Percentiles rank a stretch among this genome's conserved stretches.
Conservation (phyloP, 768 basidiomycete species). For the Lactarius trivialis region DNA sequence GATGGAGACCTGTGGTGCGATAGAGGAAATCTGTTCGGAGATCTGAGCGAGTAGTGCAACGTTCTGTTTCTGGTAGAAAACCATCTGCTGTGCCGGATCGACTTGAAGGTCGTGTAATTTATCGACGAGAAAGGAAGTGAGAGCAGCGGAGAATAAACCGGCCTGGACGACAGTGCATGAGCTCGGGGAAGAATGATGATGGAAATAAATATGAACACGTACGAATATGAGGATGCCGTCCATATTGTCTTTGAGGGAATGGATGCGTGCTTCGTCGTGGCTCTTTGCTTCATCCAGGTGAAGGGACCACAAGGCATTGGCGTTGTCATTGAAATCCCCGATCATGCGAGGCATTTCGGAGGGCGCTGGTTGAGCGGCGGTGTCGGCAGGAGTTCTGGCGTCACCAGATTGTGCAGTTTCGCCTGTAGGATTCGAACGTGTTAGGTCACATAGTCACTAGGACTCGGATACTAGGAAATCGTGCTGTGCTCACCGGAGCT, state of each 20-base stretch:
- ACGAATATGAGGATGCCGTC: background rate
- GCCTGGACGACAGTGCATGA: background rate
- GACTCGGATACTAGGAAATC: background rate
- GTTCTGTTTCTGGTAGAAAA: background rate
- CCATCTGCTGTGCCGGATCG: background rate
- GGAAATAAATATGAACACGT: background rate
- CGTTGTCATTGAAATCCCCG: background rate
- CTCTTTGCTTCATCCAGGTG: too few species aligned
- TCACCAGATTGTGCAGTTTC: background rate
- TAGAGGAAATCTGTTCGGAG: background rate
- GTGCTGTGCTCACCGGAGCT: background rate
- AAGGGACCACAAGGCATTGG: background rate
- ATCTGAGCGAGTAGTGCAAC: background rate
- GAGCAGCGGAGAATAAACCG: conserved; percentile 8
- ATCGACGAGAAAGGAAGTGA: conserved; percentile 8
- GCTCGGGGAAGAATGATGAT: background rate
- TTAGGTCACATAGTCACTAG: background rate
- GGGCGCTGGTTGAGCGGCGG: background rate
- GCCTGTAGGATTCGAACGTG: background rate
- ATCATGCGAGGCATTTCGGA: background rate
- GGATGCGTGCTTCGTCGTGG: too few species aligned
- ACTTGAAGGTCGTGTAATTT: conserved; percentile 4
- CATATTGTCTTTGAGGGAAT: background rate
- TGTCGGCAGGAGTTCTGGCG: background rate
- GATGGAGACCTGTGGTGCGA: background rate